Evolutionary conservation across 2,329 filamentous ascomycete species (phyloP), one percentile per base, ranked within the genome.

Genomic region (Macrophomina tecta): DNA sequence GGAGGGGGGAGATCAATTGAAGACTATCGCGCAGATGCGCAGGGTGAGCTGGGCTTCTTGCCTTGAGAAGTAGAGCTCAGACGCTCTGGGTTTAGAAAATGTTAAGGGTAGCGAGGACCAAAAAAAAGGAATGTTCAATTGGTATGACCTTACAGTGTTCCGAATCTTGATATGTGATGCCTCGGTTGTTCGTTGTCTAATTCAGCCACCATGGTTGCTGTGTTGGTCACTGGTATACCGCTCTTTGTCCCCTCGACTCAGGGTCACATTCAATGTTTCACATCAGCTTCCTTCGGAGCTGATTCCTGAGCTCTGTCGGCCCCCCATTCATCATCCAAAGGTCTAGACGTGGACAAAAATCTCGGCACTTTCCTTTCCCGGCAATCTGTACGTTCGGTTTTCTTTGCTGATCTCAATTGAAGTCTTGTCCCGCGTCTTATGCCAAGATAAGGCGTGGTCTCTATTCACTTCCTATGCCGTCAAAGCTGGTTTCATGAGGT

Each of bases 41-140:
- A 16, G 45, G 58, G 58, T 62, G 58, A 42, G 58, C 58, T 62
- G 45, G 58, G 58, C 58, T 62, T 62, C 58, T 62, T 38, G 40
- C 42, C 58, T 23, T 48, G 58, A 62, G 42, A 62, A 49, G 42
- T 34, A 49, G 42, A 45, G 58, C 58, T 62, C 58, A 49, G 30
- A 62, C 45, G 58, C 58, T 62, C 45, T 49, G 45, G 40, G 58
- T 62, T 49, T 28, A 11, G 18, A 36, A 49, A 48, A 28, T 12
- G 23, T 53, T 38, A 36, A 45, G 53, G 53, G 30, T 62, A 62
- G 45, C 42, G 45, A 38, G 42, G 30, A 23, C 23, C 23, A 23
- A 45, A 28, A 62, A 62, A 62, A 62, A 49, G 45, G 45, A 38
- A 49, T 4, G 30, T 49, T 38, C 9, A 62, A 14, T 48, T 23